Evolutionary conservation across 1,139 yeast genomes (phyloP).

Genomic region (Chernovozyma aurita): DNA sequence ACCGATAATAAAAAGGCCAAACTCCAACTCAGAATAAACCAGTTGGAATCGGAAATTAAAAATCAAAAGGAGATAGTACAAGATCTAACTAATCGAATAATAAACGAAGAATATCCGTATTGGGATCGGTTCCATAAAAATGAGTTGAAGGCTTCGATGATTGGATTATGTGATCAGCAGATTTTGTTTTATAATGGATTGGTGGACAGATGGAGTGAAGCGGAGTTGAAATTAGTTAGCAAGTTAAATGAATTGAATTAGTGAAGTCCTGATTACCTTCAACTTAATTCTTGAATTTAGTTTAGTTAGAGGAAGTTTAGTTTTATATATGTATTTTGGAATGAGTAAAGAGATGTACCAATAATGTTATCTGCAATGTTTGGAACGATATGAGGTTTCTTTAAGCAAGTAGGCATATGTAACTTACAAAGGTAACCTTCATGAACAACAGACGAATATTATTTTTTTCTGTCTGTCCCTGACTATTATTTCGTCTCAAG

Average conservation of each 20-base stretch:
- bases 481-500: no score
- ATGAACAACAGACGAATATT: no score
- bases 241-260: slow-evolving; percentile 32
- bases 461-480: no score
- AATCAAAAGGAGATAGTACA: slow-evolving; percentile 46
- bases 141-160: slow-evolving; percentile 70
- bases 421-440: no score
- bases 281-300: no score
- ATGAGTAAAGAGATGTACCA: neutral
- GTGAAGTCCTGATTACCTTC: no score
- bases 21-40: slow-evolving; percentile 28
- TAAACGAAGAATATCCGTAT: slow-evolving; percentile 74
- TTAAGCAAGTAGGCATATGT: no score
- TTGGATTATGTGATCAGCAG: slow-evolving; percentile 70
- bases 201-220: slow-evolving; percentile 66
- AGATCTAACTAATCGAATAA: slow-evolving; percentile 64
- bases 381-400: no score
- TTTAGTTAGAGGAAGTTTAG: neutral
- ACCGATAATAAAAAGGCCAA: slow-evolving; percentile 33
- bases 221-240: slow-evolving; percentile 42
- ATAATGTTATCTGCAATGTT: no score
- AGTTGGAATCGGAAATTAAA: slow-evolving; percentile 50
- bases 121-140: slow-evolving; percentile 78
- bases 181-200: slow-evolving; percentile 70
- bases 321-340: neutral